Evolutionary conservation across 202 grass and related monocot species (phyloP).

Genomic region (Schoenoplectus tabernaemontani): DNA sequence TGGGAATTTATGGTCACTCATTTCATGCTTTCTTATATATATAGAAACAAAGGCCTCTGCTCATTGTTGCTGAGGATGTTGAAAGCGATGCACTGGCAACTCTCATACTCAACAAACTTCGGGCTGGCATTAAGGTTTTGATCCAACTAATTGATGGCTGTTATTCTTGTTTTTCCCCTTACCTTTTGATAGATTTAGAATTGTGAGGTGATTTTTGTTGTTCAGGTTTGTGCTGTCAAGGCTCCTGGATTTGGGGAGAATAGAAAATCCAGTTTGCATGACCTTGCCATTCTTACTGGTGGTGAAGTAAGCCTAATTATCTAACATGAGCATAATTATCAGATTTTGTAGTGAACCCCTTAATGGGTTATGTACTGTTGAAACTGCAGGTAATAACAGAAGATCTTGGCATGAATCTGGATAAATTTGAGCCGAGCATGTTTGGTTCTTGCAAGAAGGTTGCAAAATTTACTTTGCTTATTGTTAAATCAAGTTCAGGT

Average conservation of each 20-base stretch:
- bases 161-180: background rate
- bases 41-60: conserved; percentile 73
- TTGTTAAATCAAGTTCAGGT: background rate
- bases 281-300: conserved; percentile 84
- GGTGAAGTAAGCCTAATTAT: conserved; percentile 49
- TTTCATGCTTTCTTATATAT: background rate
- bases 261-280: conserved; percentile 81
- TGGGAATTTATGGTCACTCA: background rate
- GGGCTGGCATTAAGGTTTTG: conserved; percentile 86
- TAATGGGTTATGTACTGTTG: background rate
- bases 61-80: conserved; percentile 91
- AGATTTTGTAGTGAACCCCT: background rate
- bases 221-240: conserved; percentile 91
- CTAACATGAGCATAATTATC: background rate
- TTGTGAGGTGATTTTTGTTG: background rate
- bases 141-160: background rate
- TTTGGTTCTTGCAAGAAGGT: conserved; percentile 93
- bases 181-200: conserved; percentile 11
- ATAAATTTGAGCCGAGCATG: conserved; percentile 70
- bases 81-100: conserved; percentile 90
- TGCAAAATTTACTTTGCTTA: background rate
- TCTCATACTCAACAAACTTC: conserved; percentile 93
- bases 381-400: conserved; percentile 77
- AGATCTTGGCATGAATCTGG: conserved; percentile 93
- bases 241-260: conserved; percentile 99